A percentile compares a stretch with the other conserved stretches of the same genome.
Evolutionary conservation across 441 rosid species (phyloP).

Genomic region (Bocquillonia castaneifolia): DNA sequence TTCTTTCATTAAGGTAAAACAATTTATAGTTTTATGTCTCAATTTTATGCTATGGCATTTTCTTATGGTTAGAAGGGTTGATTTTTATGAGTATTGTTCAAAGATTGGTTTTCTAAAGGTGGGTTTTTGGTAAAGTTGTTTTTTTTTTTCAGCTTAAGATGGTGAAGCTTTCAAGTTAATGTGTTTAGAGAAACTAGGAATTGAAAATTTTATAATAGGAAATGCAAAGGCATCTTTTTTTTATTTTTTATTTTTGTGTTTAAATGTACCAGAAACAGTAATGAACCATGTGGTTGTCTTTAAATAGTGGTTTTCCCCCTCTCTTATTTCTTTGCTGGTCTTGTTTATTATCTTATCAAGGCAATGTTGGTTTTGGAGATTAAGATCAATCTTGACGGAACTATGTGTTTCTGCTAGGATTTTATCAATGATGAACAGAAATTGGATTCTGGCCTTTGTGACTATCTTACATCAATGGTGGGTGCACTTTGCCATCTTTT

Average conservation of each 20-base stretch:
- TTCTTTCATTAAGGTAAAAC: conserved; percentile 43
- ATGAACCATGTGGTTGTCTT: neutral
- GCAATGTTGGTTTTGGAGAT: neutral
- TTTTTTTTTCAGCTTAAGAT: no score
- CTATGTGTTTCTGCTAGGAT: conserved; percentile 32
- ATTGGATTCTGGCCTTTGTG: conserved; percentile 37
- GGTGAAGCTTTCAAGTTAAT: neutral
- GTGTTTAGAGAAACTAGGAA: neutral
- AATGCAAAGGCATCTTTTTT: neutral
- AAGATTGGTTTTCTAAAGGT: neutral
- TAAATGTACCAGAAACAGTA: neutral
- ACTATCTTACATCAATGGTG: conserved; percentile 49
- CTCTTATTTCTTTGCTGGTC: neutral
- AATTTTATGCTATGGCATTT: neutral
- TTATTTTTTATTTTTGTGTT: neutral
- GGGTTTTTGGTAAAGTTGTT: neutral
- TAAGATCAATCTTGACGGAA: neutral
- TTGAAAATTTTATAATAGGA: neutral
- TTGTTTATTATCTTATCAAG: neutral
- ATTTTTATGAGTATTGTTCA: neutral
- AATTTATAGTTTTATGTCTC: neutral
- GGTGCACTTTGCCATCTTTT: conserved; percentile 75
- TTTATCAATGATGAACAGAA: conserved; percentile 32
- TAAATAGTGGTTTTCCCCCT: neutral
- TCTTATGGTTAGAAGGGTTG: neutral